Evolutionary conservation across 441 rosid species (phyloP).

Genomic region (Syzygium malaccense): DNA sequence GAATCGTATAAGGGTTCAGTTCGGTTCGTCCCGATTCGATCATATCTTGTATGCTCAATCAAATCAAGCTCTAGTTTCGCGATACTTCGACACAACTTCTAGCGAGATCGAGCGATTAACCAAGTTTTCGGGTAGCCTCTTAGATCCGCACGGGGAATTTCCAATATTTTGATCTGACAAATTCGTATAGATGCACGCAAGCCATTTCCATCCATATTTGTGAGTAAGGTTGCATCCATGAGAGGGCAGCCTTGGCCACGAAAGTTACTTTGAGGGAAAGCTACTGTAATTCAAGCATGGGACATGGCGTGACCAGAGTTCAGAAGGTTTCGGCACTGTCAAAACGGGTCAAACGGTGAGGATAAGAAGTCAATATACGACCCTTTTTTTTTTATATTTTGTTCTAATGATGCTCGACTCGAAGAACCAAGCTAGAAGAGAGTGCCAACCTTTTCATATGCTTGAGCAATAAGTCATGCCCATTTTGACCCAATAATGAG

Average conservation of each 20-base stretch:
- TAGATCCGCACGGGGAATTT: rapidly evolving
- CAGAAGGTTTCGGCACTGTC: no score
- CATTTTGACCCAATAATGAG: neutral
- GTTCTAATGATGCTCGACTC: neutral
- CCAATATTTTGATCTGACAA: neutral
- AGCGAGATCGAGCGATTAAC: rapidly evolving
- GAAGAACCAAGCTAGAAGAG: neutral
- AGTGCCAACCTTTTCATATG: neutral
- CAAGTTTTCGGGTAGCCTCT: neutral
- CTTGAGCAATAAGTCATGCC: neutral
- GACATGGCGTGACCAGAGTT: neutral
- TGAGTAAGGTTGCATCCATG: neutral
- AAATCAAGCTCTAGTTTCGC: neutral
- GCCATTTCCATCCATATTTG: neutral
- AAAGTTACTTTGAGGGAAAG: neutral
- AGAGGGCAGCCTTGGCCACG: neutral
- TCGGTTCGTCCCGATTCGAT: neutral
- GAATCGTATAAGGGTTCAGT: neutral
- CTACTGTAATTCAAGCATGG: no score
- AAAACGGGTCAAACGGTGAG: neutral
- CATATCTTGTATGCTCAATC: neutral
- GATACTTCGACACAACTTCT: rapidly evolving
- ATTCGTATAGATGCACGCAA: no score
- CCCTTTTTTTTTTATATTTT: neutral
- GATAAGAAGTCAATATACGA: neutral